Evolutionary conservation across 139 green algal species (phyloP).

Genomic region (Closterium sp.): DNA sequence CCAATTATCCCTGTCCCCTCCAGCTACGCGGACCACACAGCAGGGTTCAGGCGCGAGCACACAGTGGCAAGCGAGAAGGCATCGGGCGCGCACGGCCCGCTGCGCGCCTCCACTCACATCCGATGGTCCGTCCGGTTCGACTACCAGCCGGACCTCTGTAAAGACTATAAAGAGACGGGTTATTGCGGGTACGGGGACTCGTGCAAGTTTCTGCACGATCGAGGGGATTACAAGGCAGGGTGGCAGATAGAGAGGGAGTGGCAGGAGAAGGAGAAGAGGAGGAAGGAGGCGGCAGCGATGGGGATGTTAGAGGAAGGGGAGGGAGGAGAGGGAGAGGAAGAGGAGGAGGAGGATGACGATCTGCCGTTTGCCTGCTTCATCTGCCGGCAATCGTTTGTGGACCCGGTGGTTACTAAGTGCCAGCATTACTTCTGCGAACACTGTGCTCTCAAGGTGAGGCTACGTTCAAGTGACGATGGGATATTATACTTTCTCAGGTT

Average conservation of each 20-base stretch:
- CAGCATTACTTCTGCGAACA: slow-evolving; percentile 97
- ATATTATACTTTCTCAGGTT: not conserved
- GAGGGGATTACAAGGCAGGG: slow-evolving; percentile 95
- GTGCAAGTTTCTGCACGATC: slow-evolving; percentile 99
- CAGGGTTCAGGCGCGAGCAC: slow-evolving; percentile 49
- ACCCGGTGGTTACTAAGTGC: slow-evolving; percentile 92
- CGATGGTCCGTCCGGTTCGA: slow-evolving; percentile 79
- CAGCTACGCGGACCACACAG: slow-evolving; percentile 47
- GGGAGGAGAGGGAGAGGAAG: slow-evolving; percentile 55
- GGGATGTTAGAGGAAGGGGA: slow-evolving; percentile 67
- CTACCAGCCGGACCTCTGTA: slow-evolving; percentile 98
- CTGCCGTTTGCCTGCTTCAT: slow-evolving; percentile 94
- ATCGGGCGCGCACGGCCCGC: slow-evolving; percentile 65
- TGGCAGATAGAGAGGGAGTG: slow-evolving; percentile 82
- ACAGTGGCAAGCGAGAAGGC: slow-evolving; percentile 48
- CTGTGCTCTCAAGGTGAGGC: slow-evolving; percentile 81
- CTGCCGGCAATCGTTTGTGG: slow-evolving; percentile 79
- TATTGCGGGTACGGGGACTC: slow-evolving; percentile 87
- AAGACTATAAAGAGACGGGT: slow-evolving; percentile 94
- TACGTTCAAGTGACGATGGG: too few relatives aligned
- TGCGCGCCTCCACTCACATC: slow-evolving; percentile 73
- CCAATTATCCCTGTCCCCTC: not conserved
- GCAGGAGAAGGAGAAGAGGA: slow-evolving; percentile 85
- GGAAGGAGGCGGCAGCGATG: slow-evolving; percentile 62
- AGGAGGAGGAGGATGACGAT: slow-evolving; percentile 66